phyloP scores from a whole-genome alignment of 2,329 filamentous ascomycete genomes.

The Fusarium setosum region DNA sequence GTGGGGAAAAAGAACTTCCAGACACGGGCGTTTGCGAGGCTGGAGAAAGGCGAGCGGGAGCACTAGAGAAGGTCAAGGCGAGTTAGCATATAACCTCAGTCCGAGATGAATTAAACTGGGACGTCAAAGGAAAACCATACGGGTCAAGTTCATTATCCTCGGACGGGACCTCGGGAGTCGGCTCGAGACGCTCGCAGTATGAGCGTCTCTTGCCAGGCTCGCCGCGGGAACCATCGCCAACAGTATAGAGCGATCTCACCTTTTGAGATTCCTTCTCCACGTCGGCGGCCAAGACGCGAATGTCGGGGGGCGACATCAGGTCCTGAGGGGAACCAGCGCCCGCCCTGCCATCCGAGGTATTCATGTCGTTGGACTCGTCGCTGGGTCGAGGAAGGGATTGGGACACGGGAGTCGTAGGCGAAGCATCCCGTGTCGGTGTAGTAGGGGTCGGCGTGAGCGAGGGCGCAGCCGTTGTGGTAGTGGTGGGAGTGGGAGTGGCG shows the following conservation, averaged over 20 bases:
- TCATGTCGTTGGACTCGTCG: constrained; percentile 39
- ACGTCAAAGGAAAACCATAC: constrained; percentile 65
- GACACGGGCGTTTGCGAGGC: constrained; percentile 53
- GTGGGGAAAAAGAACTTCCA: constrained; percentile 57
- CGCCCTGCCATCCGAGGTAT: constrained; percentile 26
- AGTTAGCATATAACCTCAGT: constrained; percentile 47
- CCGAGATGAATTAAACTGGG: constrained; percentile 33
- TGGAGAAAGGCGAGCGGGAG: constrained; percentile 46
- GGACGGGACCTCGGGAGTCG: constrained; percentile 62
- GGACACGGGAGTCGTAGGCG: constrained; percentile 38
- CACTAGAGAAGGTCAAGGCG: constrained; percentile 35
- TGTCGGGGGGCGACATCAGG: constrained; percentile 54
- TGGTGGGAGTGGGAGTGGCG: constrained; percentile 33
- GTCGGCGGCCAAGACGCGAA: constrained; percentile 65
- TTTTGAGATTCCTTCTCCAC: constrained; percentile 73
- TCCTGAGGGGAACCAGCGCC: constrained; percentile 25
- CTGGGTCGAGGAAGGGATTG: constrained; percentile 37
- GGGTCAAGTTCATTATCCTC: constrained; percentile 65
- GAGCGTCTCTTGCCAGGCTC: constrained; percentile 62
- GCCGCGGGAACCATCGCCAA: constrained; percentile 63
- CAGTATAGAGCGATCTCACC: constrained; percentile 74
- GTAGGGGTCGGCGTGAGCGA: constrained; percentile 25
- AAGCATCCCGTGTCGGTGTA: constrained; percentile 13
- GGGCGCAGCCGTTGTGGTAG: constrained; percentile 23
- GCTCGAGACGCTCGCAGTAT: constrained; percentile 61